A percentile compares a stretch with the other conserved stretches of the same genome.
Conservation (phyloP, 257 asterid species). For the Echites panduratus region DNA sequence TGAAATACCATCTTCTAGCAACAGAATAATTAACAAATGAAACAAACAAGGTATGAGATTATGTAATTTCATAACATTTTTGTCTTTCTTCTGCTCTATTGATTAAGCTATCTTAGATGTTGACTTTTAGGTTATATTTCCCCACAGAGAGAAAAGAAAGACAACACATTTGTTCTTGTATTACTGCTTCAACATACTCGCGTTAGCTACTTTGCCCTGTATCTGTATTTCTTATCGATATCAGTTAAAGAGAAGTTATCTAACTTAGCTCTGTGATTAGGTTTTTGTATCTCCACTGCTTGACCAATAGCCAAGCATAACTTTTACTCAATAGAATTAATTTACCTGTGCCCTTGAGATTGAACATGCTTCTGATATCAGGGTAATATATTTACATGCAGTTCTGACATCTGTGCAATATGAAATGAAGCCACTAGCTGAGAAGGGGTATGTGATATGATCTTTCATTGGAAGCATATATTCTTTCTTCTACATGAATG, state of each 20-base stretch:
- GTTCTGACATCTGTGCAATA: constrained; percentile 90
- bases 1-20: background rate
- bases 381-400: constrained; percentile 31
- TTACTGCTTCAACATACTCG: too few species aligned
- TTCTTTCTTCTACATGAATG: background rate
- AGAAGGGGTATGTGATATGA: constrained; percentile 50
- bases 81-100: background rate
- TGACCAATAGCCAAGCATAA: too few species aligned
- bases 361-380: constrained; percentile 16
- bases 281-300: too few species aligned
- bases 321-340: too few species aligned
- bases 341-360: background rate
- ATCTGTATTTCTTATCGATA: too few species aligned
- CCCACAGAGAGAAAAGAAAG: too few species aligned
- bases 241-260: too few species aligned
- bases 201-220: too few species aligned
- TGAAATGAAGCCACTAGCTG: constrained; percentile 68
- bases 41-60: background rate
- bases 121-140: too few species aligned
- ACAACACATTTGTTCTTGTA: too few species aligned
- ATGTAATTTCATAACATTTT: background rate
- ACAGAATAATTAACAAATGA: background rate
- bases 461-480: background rate
- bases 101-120: too few species aligned
- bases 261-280: too few species aligned